phyloP scores from a whole-genome alignment of 2,329 filamentous ascomycete species.

The Calonectria crousiana region DNA sequence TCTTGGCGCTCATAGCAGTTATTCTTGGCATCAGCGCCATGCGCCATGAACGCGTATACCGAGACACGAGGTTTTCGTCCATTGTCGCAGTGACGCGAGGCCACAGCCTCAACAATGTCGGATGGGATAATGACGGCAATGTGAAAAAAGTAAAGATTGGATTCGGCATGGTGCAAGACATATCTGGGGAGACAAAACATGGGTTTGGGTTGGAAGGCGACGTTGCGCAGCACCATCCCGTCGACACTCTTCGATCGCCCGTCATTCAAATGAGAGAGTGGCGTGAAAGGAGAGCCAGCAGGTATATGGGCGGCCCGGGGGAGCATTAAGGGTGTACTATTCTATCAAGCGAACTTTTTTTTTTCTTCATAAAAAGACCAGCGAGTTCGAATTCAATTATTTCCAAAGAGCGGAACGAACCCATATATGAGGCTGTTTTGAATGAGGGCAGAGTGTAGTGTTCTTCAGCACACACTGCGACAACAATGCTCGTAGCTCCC shows the following conservation, averaged over 20 bases:
- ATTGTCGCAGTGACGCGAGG: conserved; percentile 39
- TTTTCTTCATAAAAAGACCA: too few species aligned
- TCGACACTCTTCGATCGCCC: neutral
- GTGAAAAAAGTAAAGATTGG: conserved; percentile 35
- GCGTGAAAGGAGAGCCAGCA: neutral
- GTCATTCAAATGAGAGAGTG: neutral
- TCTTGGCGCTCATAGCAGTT: conserved; percentile 33
- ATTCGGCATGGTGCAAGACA: conserved; percentile 34
- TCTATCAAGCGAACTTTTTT: neutral
- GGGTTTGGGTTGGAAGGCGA: neutral
- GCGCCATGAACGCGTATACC: conserved; percentile 35
- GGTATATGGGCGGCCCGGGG: neutral
- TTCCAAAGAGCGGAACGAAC: too few species aligned
- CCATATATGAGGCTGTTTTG: too few species aligned
- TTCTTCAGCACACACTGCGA: too few species aligned
- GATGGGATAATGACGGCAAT: conserved; percentile 30
- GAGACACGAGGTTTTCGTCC: conserved; percentile 39
- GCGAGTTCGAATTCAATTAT: neutral
- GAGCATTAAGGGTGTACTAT: neutral
- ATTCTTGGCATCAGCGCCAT: conserved; percentile 35
- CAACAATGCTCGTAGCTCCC: too few species aligned
- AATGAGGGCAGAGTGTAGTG: too few species aligned
- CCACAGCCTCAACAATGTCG: conserved; percentile 33
- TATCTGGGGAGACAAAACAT: neutral
- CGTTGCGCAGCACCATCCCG: neutral